Evolutionary conservation across 1,284 basidiomycete genomes (phyloP), one percentile per base, ranked within the genome.

Genomic region (Trametes polyzona): DNA sequence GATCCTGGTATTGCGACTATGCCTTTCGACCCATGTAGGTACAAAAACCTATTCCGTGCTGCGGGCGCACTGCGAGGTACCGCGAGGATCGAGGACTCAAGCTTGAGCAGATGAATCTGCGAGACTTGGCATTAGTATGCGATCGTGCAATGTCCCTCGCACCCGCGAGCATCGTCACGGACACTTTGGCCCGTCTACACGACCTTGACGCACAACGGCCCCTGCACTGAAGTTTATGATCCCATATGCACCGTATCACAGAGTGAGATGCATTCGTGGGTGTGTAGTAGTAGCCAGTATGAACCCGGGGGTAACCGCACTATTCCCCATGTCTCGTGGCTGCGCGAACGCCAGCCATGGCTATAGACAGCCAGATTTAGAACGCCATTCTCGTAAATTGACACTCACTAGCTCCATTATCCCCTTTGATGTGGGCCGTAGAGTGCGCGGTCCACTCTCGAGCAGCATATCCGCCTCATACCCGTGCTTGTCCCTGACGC

Each of bases 381-480:
- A n/a, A 19, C 16, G 6, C 17, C 5, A 19, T 7, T 14, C 29
- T 35, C 11, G 21, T n/a, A 35, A 8, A 16, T 17, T 9, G 11
- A n/a, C 3, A 81, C 91, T 71, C 69, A 95, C 95, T 71, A 98
- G 72, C 67, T 95, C 90, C 4, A 96, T 75, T 58, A 96, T 77
- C 3, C 84, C 76, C 57, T 83, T 81, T 1, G 88, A 84, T 58
- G 85, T 86, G 0, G 93, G 92, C 30, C 93, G 77, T 21, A 96
- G 76, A 16, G 91, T 94, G 36, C 95, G 77, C 30, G 95, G 94
- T 0, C 95, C 95, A 27, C 83, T 80, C 75, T 97, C 95, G 16
- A 96, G 75, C 4, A 91, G 66, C 11, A 91, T 78, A 3, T 74
- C 65, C 48, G 72, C 74, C 21, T 67, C 64, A 42, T 72, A 68